Percentiles rank a stretch among this genome's conserved stretches.
phyloP scores from a whole-genome alignment of 1,139 yeast species.

The Nakaseomyces glabratus region DNA sequence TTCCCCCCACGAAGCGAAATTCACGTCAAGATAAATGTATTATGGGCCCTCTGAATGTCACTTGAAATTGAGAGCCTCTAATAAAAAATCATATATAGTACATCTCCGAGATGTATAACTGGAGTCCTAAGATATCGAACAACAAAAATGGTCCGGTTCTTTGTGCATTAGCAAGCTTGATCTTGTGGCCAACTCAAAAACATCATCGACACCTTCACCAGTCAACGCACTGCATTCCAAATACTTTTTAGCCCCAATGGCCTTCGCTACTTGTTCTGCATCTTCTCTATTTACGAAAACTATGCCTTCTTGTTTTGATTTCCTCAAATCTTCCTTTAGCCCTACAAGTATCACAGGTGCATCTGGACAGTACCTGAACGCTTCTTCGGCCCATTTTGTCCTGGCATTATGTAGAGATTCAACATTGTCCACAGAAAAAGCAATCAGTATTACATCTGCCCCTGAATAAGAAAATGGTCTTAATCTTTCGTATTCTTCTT shows the following conservation, averaged over 20 bases:
- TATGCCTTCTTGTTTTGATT: slow-evolving; percentile 18
- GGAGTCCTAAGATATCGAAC: slow-evolving; percentile 29
- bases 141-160: slow-evolving; percentile 38
- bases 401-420: slow-evolving; percentile 63
- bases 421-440: slow-evolving; percentile 60
- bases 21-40: too few species aligned
- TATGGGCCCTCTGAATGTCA: too few species aligned
- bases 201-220: slow-evolving; percentile 77
- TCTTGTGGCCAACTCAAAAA: slow-evolving; percentile 68
- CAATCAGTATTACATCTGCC: slow-evolving; percentile 63
- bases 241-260: slow-evolving; percentile 61
- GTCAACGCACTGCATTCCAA: slow-evolving; percentile 70
- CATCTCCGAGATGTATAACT: too few species aligned
- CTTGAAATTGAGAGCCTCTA: too few species aligned
- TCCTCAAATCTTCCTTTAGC: slow-evolving; percentile 56
- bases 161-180: slow-evolving; percentile 46
- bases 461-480: slow-evolving; percentile 70
- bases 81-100: too few species aligned
- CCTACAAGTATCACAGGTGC: slow-evolving; percentile 63
- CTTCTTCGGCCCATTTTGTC: slow-evolving; percentile 67
- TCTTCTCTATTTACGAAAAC: slow-evolving; percentile 45
- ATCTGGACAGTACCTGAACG: slow-evolving; percentile 53
- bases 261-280: slow-evolving; percentile 52
- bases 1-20: too few species aligned
- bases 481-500: slow-evolving; percentile 75